Evolutionary conservation across 2,329 filamentous ascomycete genomes (phyloP), one percentile per base, ranked within the genome.

Genomic region (Colletotrichum destructivum): DNA sequence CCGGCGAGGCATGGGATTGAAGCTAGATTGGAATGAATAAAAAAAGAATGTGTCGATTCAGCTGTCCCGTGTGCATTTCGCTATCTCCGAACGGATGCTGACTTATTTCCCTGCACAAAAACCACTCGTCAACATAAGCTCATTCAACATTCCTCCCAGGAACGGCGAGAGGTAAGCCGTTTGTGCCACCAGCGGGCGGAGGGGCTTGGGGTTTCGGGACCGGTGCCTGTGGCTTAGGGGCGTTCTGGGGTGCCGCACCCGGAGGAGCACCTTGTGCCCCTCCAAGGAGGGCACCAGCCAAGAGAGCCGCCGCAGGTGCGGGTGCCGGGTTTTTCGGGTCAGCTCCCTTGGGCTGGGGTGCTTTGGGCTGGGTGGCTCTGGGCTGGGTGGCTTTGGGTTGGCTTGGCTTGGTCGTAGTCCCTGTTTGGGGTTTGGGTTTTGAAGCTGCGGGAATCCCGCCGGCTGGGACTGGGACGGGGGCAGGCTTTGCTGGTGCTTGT

Each of bases 61-160:
- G 44, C n/a, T 46, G 16, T 54, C 59, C 38, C 46, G 51, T 42
- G 59, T 35, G 26, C 46, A n/a, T n/a, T 55, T 51, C 38, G 51
- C 52, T 23, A 21, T 63, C 26, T 71, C 52, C 35, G 57, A 40
- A 15, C 12, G 26, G 26, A 21, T 26, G 65, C 57, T 38, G 47
- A 16, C 59, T 71, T 44, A 71, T 1, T 61, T 55, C 35, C 31
- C 65, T 71, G 65, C 65, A 9, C 59, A 52, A 61, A 63, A 63
- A 63, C n/a, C 46, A 63, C 59, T 63, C 52, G 69, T 71, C 69
- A 71, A 63, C 52, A 68, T 49, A 11, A 23, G 49, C 49, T 71
- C 52, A 69, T 23, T 49, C 52, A 46, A 23, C 15, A 13, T 42
- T 63, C 38, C 31, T 69, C 21, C 57, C 65, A n/a, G 59, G 69